Evolutionary conservation across 2,329 filamentous ascomycete species (phyloP).

Genomic region (Ascomycota sp.): DNA sequence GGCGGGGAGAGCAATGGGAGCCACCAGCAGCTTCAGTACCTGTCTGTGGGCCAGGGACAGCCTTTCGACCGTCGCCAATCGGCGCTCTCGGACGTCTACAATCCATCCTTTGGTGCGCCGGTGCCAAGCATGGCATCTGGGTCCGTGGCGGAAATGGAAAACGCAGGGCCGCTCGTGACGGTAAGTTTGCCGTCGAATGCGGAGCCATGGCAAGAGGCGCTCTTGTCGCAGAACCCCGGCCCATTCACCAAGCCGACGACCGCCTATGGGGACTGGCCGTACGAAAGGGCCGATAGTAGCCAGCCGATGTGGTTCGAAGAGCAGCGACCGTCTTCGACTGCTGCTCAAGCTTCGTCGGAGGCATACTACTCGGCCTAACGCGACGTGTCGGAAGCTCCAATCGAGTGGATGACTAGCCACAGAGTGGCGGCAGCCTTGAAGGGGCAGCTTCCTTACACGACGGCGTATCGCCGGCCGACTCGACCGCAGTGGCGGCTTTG

Average conservation of each 20-base stretch:
- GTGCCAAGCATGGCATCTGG: conserved; percentile 15
- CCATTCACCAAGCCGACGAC: conserved; percentile 18
- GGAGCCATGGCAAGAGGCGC: conserved; percentile 20
- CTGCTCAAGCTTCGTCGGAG: conserved; percentile 3
- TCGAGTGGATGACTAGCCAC: too few species aligned
- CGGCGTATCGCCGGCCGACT: too few species aligned
- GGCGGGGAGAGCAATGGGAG: conserved; percentile 18
- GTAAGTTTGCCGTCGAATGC: conserved; percentile 13
- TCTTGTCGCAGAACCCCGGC: conserved; percentile 9
- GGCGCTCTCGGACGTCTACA: conserved; percentile 21
- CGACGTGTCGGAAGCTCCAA: too few species aligned
- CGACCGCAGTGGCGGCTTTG: too few species aligned
- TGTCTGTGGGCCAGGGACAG: conserved; percentile 16
- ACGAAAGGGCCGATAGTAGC: conserved; percentile 6
- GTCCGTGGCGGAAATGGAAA: conserved; percentile 11
- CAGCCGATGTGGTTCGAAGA: conserved; percentile 4
- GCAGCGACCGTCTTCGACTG: conserved; percentile 1
- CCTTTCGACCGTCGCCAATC: conserved; percentile 21
- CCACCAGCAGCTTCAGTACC: conserved; percentile 17
- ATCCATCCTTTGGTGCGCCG: conserved; percentile 15
- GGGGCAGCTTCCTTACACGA: too few species aligned
- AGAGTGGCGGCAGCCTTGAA: too few species aligned
- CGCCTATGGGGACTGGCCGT: conserved; percentile 16
- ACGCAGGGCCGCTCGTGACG: conserved; percentile 13
- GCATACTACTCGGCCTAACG: conserved; percentile 5